Base-by-base conservation (phyloP, 805 yeast genomes). In the Starmera caribaea region DNA sequence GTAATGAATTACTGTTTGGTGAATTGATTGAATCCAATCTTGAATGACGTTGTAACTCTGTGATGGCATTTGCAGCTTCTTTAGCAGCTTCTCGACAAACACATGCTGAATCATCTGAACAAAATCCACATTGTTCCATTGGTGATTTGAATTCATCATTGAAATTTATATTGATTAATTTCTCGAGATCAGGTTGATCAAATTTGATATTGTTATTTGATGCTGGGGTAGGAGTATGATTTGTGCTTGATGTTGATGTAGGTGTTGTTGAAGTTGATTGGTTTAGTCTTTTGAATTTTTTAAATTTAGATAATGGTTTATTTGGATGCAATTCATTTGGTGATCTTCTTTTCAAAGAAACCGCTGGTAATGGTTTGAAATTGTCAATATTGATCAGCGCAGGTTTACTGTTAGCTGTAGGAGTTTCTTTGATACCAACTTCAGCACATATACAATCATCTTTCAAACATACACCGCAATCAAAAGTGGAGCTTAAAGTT, bases 81-180 rank as follows among this genome's bases (percentile, higher is more conserved):
- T 61, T 61, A 1, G 72, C 74, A 14, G 76, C 83, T 49, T 87
- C 96, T 24, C 90, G 75, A 57, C 97, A 90, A 3, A 90, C 83
- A 61, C 97, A 90, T 2, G 95, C 89, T 0, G 95, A 79, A 48
- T 79, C 92, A 48, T 85, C 95, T 0, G 95, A 76, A 55, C 97
- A 90, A 59, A 90, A 89, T 0, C 97, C 97, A 61, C 97, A 90
- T 42, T 82, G 76, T 47, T 84, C 94, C 43, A 69, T 67, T 7
- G 76, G 73, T 2, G 74, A 71, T 31, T 61, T 60, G 37, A 70
- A 74, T 43, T 68, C 62, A 16, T 50, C 55, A 2, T 45, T 45
- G 14, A 51, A 43, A 14, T 44, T 39, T n/a, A n/a, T n/a, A 16
- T 49, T 58, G 32, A 34, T 38, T 34, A 16, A 15, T 21, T 12